Conservation (phyloP, 306 rosid species). For the Quercus engelmannii region DNA sequence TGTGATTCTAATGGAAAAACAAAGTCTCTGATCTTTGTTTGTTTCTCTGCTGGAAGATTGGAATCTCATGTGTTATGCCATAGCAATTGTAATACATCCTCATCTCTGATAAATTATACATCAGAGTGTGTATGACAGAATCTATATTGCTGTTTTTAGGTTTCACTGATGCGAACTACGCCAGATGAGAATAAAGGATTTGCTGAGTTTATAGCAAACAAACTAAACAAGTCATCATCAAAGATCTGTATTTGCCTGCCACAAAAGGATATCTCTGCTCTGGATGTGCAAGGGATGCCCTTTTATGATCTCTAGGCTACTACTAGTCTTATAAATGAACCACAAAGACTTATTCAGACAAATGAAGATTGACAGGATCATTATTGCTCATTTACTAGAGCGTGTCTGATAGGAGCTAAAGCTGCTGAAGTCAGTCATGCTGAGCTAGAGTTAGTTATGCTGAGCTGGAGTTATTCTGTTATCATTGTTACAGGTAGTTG, state of each 20-base stretch:
- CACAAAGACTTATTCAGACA: slow-evolving; percentile 51
- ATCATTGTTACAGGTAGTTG: no score
- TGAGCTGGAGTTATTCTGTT: no score
- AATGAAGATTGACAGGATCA: slow-evolving; percentile 56
- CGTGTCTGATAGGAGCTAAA: background rate
- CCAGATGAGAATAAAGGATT: slow-evolving; percentile 69
- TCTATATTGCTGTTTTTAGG: slow-evolving; percentile 40
- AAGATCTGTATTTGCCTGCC: slow-evolving; percentile 78
- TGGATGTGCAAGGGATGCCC: slow-evolving; percentile 81
- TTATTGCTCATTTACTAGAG: slow-evolving; percentile 9
- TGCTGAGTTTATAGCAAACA: slow-evolving; percentile 77
- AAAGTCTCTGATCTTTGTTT: background rate
- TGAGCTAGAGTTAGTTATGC: no score
- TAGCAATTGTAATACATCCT: background rate
- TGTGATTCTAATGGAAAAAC: slow-evolving; percentile 12
- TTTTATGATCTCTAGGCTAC: slow-evolving; percentile 75
- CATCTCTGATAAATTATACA: slow-evolving; percentile 2
- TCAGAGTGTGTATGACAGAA: slow-evolving; percentile 6
- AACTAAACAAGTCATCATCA: slow-evolving; percentile 62
- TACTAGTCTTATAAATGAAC: slow-evolving; percentile 57
- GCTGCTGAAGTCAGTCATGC: no score
- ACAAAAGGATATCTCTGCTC: slow-evolving; percentile 79
- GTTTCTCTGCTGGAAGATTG: slow-evolving; percentile 13
- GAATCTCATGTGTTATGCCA: background rate
- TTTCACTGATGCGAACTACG: slow-evolving; percentile 82